Evolutionary conservation across 371 early-diverging fungal genomes (phyloP), one percentile per base, ranked within the genome.

Genomic region (Rhizopus delemar): DNA sequence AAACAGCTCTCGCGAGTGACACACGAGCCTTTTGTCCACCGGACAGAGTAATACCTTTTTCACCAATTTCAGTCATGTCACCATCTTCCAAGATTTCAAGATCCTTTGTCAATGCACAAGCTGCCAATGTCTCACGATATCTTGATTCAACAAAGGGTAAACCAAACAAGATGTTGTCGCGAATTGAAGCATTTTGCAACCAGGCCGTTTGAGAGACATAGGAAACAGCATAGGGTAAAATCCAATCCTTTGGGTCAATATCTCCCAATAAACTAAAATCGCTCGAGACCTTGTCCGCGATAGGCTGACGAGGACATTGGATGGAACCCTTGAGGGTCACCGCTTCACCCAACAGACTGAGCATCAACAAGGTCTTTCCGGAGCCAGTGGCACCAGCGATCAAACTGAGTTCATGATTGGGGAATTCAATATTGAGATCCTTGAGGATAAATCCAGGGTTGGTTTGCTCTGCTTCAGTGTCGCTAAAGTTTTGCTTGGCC

Each of bases 61-160:
- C 96, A 15, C 97, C 97, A 63, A 96, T 88, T 77, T 95, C 93
- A 0, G 97, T 97, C 70, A 78, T 55, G 64, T 98, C 98, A 35
- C 95, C 96, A 51, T 88, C 87, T 31, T 86, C 83, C 7, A 98
- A 70, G 46, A 72, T 70, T 1, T 65, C 62, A n/a, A 85, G 46
- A 49, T 85, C 85, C n/a, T 75, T 77, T 6, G 62, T 64, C 28
- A 85, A 62, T 45, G 83, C 80, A 31, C 88, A 82, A 5, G 88
- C 81, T 38, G 83, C 78, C 8, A 93, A 75, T 0, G 90, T 88
- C 5, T 74, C 78, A 16, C 73, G 60, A 38, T 85, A 85, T 9
- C 78, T 73, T 16, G 69, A 64, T 36, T 69, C 71, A 32, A 77
- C 65, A 51, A 66, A 78, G 45, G 60, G 84, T 56, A 70, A 53